These are phyloP conservation scores for Pholiota adiposa DNA, from an alignment of 1,284 basidiomycete genomes.

Conservation along the genomic window DNA sequence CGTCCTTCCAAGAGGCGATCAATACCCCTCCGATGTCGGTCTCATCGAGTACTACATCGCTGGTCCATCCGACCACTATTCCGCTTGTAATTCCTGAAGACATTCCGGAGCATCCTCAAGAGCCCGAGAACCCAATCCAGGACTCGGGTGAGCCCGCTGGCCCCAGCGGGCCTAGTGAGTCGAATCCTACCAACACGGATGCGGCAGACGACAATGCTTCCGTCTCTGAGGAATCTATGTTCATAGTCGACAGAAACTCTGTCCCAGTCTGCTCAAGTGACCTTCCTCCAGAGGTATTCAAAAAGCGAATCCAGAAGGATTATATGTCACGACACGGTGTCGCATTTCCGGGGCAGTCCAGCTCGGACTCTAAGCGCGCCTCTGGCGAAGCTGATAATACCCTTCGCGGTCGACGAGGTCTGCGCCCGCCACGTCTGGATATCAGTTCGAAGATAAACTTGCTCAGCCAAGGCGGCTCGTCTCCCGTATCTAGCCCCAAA, in stretches of 20 bases:
- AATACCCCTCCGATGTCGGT: slow-evolving; percentile 35
- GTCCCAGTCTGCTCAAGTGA: slow-evolving; percentile 25
- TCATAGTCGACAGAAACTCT: slow-evolving; percentile 37
- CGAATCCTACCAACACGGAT: slow-evolving; percentile 8
- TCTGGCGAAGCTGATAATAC: slow-evolving; percentile 27
- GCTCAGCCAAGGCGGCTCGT: slow-evolving; percentile 3
- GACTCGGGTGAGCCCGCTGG: background rate
- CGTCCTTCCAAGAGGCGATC: slow-evolving; percentile 61
- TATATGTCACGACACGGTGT: slow-evolving; percentile 32
- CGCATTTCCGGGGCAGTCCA: slow-evolving; percentile 27
- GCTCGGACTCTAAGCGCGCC: slow-evolving; percentile 19
- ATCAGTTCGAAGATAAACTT: slow-evolving; percentile 21
- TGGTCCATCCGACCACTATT: slow-evolving; percentile 20
- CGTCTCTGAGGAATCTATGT: slow-evolving; percentile 41
- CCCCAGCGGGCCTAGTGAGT: background rate
- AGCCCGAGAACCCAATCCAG: background rate
- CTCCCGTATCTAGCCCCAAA: slow-evolving; percentile 29
- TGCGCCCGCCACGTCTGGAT: slow-evolving; percentile 15
- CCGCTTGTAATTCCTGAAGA: slow-evolving; percentile 21
- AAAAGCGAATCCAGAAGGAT: slow-evolving; percentile 29
- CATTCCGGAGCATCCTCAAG: slow-evolving; percentile 16
- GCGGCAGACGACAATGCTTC: slow-evolving; percentile 28
- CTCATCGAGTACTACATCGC: slow-evolving; percentile 34
- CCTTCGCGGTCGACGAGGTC: slow-evolving; percentile 18
- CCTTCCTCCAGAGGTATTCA: slow-evolving; percentile 24